A percentile compares a stretch with the other conserved stretches of the same genome.
Evolutionary conservation across 169 alveolate species (phyloP).

Genomic region (Plasmodium coatneyi): DNA sequence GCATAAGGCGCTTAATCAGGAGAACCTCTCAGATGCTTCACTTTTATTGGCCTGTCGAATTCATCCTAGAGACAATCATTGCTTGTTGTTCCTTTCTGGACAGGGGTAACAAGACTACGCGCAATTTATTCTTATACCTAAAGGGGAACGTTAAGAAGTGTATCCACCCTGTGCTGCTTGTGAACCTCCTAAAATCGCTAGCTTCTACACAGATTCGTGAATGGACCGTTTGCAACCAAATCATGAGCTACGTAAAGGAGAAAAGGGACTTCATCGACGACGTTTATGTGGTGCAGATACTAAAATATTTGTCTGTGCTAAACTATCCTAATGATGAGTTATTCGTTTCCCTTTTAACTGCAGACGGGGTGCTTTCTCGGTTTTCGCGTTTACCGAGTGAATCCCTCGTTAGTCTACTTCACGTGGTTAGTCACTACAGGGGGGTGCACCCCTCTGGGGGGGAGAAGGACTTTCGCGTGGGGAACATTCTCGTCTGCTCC

Average conservation of each 20-base stretch:
- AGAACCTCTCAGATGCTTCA: slow-evolving; percentile 50
- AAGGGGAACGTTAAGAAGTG: slow-evolving; percentile 60
- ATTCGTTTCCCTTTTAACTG: slow-evolving; percentile 7
- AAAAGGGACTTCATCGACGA: background rate
- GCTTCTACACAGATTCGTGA: background rate
- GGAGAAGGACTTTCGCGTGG: background rate
- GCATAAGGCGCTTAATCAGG: slow-evolving; percentile 33
- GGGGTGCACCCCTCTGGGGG: background rate
- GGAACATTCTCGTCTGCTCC: slow-evolving; percentile 2
- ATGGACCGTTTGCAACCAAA: slow-evolving; percentile 28
- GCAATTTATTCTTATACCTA: slow-evolving; percentile 35
- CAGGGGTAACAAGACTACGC: background rate
- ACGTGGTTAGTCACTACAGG: slow-evolving; percentile 19
- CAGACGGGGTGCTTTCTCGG: background rate
- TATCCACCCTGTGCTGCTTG: slow-evolving; percentile 21
- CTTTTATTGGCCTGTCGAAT: slow-evolving; percentile 69
- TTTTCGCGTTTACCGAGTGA: background rate
- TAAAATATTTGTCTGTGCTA: slow-evolving; percentile 10
- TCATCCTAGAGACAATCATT: slow-evolving; percentile 40
- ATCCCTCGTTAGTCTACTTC: slow-evolving; percentile 11
- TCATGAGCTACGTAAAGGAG: slow-evolving; percentile 29
- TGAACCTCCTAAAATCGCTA: slow-evolving; percentile 6
- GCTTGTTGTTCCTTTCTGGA: slow-evolving; percentile 27
- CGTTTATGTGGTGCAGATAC: background rate
- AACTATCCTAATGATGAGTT: slow-evolving; percentile 8